Evolutionary conservation across 805 yeast species (phyloP).

Genomic region (Candida yuanshanica): DNA sequence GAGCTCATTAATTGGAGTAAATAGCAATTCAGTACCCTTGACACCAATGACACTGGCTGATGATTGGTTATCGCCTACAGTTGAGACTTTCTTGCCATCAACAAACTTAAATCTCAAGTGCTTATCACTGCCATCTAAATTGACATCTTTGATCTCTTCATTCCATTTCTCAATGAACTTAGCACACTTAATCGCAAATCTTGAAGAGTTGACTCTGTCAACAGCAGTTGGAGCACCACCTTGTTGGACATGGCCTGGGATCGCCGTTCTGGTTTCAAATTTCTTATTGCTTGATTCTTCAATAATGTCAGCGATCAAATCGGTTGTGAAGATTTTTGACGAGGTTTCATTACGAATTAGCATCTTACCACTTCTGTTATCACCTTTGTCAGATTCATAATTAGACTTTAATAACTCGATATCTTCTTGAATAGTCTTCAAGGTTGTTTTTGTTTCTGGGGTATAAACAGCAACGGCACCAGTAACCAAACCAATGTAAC

Average conservation of each 20-base stretch:
- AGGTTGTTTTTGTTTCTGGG: conserved; percentile 76
- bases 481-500: conserved; percentile 74
- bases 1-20: conserved; percentile 49
- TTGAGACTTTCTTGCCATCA: conserved; percentile 42
- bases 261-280: conserved; percentile 89
- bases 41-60: conserved; percentile 59
- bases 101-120: conserved; percentile 47
- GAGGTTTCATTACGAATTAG: conserved; percentile 81
- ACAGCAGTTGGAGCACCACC: conserved; percentile 94
- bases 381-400: conserved; percentile 70
- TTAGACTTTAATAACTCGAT: conserved; percentile 61
- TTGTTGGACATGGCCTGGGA: conserved; percentile 98
- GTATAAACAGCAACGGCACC: conserved; percentile 91
- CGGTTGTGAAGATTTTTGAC: conserved; percentile 74
- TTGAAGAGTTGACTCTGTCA: conserved; percentile 84
- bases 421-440: conserved; percentile 70
- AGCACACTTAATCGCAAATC: conserved; percentile 86
- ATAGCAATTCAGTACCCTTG: conserved; percentile 57
- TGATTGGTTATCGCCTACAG: conserved; percentile 35
- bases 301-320: conserved; percentile 77
- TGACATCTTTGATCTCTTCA: conserved; percentile 26
- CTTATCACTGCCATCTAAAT: conserved; percentile 32
- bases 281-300: conserved; percentile 68
- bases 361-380: conserved; percentile 78
- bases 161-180: conserved; percentile 75